Conservation (phyloP, 1,139 yeast genomes). For the Geotrichum macrosporum region DNA sequence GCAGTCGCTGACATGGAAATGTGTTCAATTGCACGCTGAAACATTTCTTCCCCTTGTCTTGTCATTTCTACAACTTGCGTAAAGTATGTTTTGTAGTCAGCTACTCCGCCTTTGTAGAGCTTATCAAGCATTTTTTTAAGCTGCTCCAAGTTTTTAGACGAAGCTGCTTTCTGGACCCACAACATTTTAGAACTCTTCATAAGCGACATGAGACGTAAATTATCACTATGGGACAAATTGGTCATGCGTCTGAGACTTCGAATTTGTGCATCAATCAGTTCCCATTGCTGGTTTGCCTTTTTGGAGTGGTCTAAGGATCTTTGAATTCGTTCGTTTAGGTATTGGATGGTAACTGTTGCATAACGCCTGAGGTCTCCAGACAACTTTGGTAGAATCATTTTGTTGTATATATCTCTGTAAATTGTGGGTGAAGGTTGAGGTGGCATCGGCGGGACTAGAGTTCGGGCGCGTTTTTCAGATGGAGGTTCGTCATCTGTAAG, state of each 20-base stretch:
- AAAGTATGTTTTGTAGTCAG: conserved; percentile 5
- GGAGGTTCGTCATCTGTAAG: conserved; percentile 10
- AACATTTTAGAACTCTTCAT: conserved; percentile 3
- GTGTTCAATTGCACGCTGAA: conserved; percentile 7
- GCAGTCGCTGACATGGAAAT: conserved; percentile 4
- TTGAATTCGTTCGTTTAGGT: neutral
- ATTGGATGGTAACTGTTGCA: conserved; percentile 1
- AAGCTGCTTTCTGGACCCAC: conserved; percentile 13
- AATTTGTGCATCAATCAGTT: neutral
- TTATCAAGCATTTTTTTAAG: conserved; percentile 6
- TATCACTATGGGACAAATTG: neutral
- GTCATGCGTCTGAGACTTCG: neutral
- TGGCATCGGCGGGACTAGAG: neutral
- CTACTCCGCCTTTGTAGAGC: conserved; percentile 7
- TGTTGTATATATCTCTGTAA: conserved; percentile 5
- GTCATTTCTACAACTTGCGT: conserved; percentile 1
- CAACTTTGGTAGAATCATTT: conserved; percentile 8
- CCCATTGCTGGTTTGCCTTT: conserved; percentile 1
- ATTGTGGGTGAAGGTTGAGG: conserved; percentile 1
- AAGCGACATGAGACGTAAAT: conserved; percentile 6
- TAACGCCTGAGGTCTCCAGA: neutral
- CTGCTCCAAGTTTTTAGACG: conserved; percentile 3
- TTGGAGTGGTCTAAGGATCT: neutral
- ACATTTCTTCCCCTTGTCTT: conserved; percentile 11
- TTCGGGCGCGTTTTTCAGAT: conserved; percentile 4